Evolutionary conservation across 257 asterid species (phyloP).

Genomic region (Scutellaria baicalensis): DNA sequence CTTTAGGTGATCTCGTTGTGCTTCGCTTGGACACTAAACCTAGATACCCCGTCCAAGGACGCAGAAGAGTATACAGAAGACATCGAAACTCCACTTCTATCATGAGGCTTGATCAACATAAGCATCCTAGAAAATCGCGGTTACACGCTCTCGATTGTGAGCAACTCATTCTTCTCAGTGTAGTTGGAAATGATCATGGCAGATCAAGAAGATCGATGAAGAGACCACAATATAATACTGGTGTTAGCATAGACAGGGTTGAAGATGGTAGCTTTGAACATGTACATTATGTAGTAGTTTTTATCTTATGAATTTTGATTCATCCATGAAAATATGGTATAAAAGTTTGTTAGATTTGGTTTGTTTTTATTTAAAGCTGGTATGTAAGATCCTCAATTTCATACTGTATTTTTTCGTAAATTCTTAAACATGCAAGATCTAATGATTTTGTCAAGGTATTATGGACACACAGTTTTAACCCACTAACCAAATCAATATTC

Average conservation of each 20-base stretch:
- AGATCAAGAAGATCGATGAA: background rate
- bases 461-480: too few relatives aligned
- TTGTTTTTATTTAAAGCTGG: too few relatives aligned
- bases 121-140: background rate
- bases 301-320: background rate
- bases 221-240: background rate
- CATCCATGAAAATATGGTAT: background rate
- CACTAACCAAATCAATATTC: too few relatives aligned
- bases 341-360: too few relatives aligned
- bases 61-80: constrained; percentile 31
- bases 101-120: constrained; percentile 13
- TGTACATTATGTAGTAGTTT: background rate
- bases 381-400: too few relatives aligned
- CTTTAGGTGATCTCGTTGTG: constrained; percentile 50
- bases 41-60: constrained; percentile 29
- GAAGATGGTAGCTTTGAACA: background rate
- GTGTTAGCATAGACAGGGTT: background rate
- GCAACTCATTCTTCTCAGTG: background rate
- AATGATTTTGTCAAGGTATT: too few relatives aligned
- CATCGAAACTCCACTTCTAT: constrained; percentile 61
- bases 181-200: background rate
- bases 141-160: background rate
- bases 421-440: too few relatives aligned
- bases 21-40: constrained; percentile 55
- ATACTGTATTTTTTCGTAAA: too few relatives aligned